Base-by-base conservation (phyloP, 2,329 filamentous ascomycete species). In the Epichloe gansuensis region DNA sequence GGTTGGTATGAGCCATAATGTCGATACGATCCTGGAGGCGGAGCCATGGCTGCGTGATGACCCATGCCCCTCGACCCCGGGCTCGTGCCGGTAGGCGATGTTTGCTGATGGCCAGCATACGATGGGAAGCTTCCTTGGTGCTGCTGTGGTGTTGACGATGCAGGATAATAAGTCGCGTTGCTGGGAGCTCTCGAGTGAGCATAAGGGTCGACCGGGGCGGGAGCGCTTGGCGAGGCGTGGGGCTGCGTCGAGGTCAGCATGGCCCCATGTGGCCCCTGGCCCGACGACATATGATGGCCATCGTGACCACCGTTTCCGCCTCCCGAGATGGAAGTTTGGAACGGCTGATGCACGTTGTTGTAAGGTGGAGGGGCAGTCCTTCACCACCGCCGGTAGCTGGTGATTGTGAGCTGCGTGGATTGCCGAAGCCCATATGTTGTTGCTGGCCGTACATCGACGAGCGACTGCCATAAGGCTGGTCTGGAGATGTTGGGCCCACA, bases 301-400 rank as follows among this genome's bases (percentile, higher is more conserved):
- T 63, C 66, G 50, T 70, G 67, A 42, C 63, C 62, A 39, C 64
- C 63, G 35, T 70, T 67, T 17, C 76, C 74, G 51, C 78, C 62
- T 34, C 58, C 58, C 11, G 77, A 75, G 63, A 82, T 75, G 17
- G 79, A 71, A 58, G 78, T 77, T 55, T 82, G 76, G 64, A 84
- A 88, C 37, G 82, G 74, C 45, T 82, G 78, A 55, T 85, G 75
- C 58, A 82, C 81, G 56, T 81, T 73, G 57, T 86, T 83, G 67
- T 84, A 88, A 6, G 83, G 77, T 55, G 85, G 81, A 52, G 75
- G 55, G 85, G 78, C 52, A 91, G 72, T 48, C 75, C 76, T 63
- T 88, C 81, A 47, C 72, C 74, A 31, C 75, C 72, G 7, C 78
- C 75, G 8, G 78, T 75, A 9, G 72, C 66, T 13, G 85, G 83